A percentile compares a stretch with the other conserved stretches of the same genome.
phyloP scores from a whole-genome alignment of 2,329 filamentous ascomycete genomes.

The Colletotrichum tamarilloi region DNA sequence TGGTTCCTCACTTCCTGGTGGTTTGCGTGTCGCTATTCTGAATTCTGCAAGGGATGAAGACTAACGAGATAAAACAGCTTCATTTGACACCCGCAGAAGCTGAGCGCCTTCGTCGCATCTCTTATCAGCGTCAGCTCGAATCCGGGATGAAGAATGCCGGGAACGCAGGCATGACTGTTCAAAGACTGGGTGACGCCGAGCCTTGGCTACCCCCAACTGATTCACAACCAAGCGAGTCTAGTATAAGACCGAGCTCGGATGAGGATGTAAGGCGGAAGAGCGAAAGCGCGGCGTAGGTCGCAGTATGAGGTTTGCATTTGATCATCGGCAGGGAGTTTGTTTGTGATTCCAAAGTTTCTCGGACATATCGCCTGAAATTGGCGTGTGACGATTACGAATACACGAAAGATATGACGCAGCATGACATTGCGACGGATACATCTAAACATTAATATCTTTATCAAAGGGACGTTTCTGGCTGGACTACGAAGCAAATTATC shows the following conservation, averaged over 20 bases:
- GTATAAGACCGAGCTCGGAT: slow-evolving; percentile 9
- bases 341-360: not conserved
- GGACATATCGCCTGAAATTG: not conserved
- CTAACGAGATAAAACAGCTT: slow-evolving; percentile 48
- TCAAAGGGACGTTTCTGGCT: not conserved
- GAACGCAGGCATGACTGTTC: slow-evolving; percentile 53
- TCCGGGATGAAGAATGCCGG: slow-evolving; percentile 60
- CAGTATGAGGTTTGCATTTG: not conserved
- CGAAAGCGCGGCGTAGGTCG: not conserved
- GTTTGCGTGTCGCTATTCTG: not conserved
- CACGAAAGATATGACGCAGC: not conserved
- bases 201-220: slow-evolving; percentile 30
- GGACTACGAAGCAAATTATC: not conserved
- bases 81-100: slow-evolving; percentile 61
- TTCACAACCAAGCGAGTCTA: not conserved
- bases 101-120: slow-evolving; percentile 60
- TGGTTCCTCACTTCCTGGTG: slow-evolving; percentile 33
- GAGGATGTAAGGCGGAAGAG: slow-evolving; percentile 12
- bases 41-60: not conserved
- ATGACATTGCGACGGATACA: not conserved
- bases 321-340: not conserved
- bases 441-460: not conserved
- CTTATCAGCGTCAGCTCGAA: slow-evolving; percentile 65
- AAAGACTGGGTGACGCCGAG: slow-evolving; percentile 52
- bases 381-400: not conserved